These are phyloP conservation scores for Hypoxylon sp. DNA, from an alignment of 2,329 filamentous ascomycete species.

Conservation along the genomic window DNA sequence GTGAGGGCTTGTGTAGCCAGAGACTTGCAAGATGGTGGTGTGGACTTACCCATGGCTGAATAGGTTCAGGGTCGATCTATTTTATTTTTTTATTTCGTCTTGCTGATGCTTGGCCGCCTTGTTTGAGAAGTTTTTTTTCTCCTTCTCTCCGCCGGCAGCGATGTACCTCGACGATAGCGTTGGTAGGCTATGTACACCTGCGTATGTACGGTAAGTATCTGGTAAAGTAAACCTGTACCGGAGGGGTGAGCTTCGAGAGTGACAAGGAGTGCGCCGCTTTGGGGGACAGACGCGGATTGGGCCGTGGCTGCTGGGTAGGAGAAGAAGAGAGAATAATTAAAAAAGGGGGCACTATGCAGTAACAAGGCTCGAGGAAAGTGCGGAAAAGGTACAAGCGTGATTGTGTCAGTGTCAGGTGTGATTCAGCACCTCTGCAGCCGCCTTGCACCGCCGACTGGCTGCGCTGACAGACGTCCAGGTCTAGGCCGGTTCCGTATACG, in stretches of 20 bases:
- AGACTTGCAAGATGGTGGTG: slow-evolving; percentile 32
- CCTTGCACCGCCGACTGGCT: slow-evolving; percentile 23
- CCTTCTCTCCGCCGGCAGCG: slow-evolving; percentile 39
- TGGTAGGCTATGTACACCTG: slow-evolving; percentile 26
- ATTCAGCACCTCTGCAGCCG: slow-evolving; percentile 34
- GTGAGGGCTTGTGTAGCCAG: slow-evolving; percentile 30
- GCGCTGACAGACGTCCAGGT: slow-evolving; percentile 23
- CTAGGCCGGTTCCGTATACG: slow-evolving; percentile 27
- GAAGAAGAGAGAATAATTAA: slow-evolving; percentile 31
- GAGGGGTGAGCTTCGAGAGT: slow-evolving; percentile 43
- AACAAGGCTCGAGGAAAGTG: slow-evolving; percentile 28
- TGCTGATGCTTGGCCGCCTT: slow-evolving; percentile 43
- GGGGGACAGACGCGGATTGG: slow-evolving; percentile 28
- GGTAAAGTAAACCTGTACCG: slow-evolving; percentile 42
- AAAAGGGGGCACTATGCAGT: slow-evolving; percentile 21
- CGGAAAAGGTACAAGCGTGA: slow-evolving; percentile 22
- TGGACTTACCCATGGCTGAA: slow-evolving; percentile 45
- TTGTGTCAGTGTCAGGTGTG: slow-evolving; percentile 33
- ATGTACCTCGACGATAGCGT: slow-evolving; percentile 35
- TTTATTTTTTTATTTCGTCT: too few relatives aligned
- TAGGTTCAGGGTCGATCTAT: slow-evolving; percentile 34
- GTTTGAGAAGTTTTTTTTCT: slow-evolving; percentile 35
- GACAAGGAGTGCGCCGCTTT: slow-evolving; percentile 41
- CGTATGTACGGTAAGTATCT: too few relatives aligned
- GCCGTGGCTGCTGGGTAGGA: slow-evolving; percentile 25